Percentiles rank a stretch among this genome's conserved stretches.
Conservation (phyloP, 345 rosid genomes). For the Melaleuca quinquenervia region DNA sequence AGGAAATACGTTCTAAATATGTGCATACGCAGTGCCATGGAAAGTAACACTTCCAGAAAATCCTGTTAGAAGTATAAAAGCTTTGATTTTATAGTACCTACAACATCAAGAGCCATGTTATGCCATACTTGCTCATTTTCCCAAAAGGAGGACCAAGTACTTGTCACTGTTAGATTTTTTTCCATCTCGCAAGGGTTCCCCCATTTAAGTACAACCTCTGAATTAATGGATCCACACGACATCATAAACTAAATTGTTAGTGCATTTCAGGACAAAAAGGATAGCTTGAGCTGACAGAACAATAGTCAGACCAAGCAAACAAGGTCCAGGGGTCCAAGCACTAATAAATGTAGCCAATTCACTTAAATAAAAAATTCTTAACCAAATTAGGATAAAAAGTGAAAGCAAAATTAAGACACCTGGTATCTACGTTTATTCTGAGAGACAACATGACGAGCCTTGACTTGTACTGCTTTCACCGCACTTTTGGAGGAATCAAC, state of each 20-base stretch:
- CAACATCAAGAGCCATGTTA: not conserved
- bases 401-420: conserved; percentile 20
- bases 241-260: not conserved
- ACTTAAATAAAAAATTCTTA: not conserved
- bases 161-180: not conserved
- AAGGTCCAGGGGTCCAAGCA: not conserved
- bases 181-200: not conserved
- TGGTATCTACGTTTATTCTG: conserved; percentile 96
- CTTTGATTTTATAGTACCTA: not conserved
- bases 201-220: not conserved
- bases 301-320: not conserved
- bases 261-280: not conserved
- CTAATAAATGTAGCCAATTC: not conserved
- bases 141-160: not conserved
- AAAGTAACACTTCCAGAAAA: not conserved
- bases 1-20: not conserved
- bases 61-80: not conserved
- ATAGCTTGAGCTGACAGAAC: not conserved
- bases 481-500: conserved; percentile 81
- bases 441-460: conserved; percentile 89
- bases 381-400: not conserved
- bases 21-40: not conserved
- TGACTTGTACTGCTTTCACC: conserved; percentile 88
- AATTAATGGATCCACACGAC: not conserved
- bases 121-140: not conserved